phyloP scores from a whole-genome alignment of 352 stramenopile genomes.

The Phytophthora gonapodyides region DNA sequence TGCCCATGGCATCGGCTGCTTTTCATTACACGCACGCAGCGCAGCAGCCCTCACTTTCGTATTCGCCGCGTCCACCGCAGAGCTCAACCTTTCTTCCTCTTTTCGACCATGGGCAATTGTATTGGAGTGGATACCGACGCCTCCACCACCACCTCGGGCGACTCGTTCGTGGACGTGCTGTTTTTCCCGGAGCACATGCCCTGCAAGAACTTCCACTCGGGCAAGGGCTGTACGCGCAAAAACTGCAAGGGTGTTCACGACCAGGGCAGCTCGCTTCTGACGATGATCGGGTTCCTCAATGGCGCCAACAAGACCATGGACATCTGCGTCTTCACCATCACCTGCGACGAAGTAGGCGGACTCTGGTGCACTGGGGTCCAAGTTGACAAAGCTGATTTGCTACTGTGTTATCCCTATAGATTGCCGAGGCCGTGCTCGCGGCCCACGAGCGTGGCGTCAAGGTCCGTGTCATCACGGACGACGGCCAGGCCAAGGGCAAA shows the following conservation, averaged over 20 bases:
- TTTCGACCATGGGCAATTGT: constrained; percentile 61
- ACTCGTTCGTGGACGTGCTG: constrained; percentile 74
- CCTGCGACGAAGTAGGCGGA: constrained; percentile 56
- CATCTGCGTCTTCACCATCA: constrained; percentile 80
- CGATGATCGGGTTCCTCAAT: constrained; percentile 52
- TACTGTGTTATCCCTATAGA: constrained; percentile 29
- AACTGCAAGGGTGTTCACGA: constrained; percentile 72
- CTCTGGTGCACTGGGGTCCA: not conserved
- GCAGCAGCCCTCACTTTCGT: constrained; percentile 23
- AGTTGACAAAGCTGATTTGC: constrained; percentile 3
- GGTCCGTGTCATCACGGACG: constrained; percentile 71
- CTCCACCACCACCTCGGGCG: constrained; percentile 22
- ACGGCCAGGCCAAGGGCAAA: constrained; percentile 56
- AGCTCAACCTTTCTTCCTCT: not conserved
- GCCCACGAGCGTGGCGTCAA: constrained; percentile 54
- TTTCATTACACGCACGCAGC: too few species aligned
- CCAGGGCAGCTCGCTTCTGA: constrained; percentile 60
- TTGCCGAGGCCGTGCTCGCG: constrained; percentile 60
- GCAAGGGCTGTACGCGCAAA: constrained; percentile 61
- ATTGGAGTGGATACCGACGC: constrained; percentile 34
- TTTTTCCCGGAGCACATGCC: constrained; percentile 80
- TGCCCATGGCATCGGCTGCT: constrained; percentile 11
- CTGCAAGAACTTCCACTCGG: constrained; percentile 57
- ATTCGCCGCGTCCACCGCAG: constrained; percentile 6
- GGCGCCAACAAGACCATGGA: constrained; percentile 55